Percentiles rank a stretch among this genome's conserved stretches.
Evolutionary conservation across 345 rosid genomes (phyloP).

Genomic region (Salix udensis): DNA sequence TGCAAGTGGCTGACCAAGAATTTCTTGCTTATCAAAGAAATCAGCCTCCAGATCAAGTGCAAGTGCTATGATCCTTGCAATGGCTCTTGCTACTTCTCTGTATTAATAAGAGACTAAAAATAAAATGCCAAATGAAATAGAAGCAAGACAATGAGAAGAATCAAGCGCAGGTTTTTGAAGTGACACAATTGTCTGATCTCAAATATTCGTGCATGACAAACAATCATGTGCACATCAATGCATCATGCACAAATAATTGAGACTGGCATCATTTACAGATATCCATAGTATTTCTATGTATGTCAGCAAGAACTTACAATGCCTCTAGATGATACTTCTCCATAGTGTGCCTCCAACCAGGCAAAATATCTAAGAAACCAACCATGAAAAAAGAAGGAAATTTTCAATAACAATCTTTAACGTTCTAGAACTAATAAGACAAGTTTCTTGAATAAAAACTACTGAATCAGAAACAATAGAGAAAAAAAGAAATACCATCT

Average conservation of each 20-base stretch:
- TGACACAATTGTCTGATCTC: too few species aligned
- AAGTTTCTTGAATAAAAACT: too few species aligned
- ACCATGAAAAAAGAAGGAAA: neutral
- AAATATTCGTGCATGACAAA: too few species aligned
- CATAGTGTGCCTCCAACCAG: conserved; percentile 81
- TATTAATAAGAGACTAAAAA: neutral
- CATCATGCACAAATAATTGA: too few species aligned
- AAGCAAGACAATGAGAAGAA: too few species aligned
- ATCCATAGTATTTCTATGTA: too few species aligned
- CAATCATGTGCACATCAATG: too few species aligned
- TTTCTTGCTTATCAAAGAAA: conserved; percentile 72
- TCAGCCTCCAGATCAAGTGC: conserved; percentile 62
- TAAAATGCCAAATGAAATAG: too few species aligned
- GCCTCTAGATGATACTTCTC: conserved; percentile 68
- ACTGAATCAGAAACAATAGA: neutral
- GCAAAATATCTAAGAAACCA: conserved; percentile 47
- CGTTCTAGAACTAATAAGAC: too few species aligned
- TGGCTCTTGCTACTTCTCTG: conserved; percentile 58
- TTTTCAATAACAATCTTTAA: too few species aligned
- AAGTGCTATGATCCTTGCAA: conserved; percentile 67
- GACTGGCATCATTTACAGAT: too few species aligned
- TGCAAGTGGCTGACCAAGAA: conserved; percentile 75
- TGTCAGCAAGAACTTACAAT: conserved; percentile 39
- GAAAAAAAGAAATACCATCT: conserved; percentile 34
- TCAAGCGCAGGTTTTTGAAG: too few species aligned